phyloP scores from a whole-genome alignment of 164 flowering plant species.

The Saururus chinensis region DNA sequence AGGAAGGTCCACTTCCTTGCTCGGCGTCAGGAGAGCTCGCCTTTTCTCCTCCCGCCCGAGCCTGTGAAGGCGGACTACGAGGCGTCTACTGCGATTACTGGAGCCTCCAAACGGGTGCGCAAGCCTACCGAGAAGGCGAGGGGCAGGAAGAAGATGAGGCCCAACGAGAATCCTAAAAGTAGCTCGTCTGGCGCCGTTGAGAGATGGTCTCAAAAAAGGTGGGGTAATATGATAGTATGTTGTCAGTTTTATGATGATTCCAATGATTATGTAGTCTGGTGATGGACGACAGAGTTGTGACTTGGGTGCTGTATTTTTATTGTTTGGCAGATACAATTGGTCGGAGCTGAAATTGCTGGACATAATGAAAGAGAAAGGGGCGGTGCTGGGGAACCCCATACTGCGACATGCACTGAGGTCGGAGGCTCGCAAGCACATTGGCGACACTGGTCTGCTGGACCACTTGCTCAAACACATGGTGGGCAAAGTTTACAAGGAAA shows the following conservation, averaged over 20 bases:
- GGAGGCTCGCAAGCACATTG: conserved; percentile 71
- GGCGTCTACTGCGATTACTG: neutral
- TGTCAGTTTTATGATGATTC: too few relatives aligned
- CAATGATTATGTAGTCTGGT: too few relatives aligned
- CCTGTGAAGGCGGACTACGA: neutral
- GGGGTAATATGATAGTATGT: too few relatives aligned
- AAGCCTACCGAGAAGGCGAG: conserved; percentile 1
- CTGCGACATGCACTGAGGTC: conserved; percentile 46
- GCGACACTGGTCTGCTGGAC: conserved; percentile 82
- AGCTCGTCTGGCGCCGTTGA: neutral
- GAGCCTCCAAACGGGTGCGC: conserved; percentile 23
- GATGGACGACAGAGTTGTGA: too few relatives aligned
- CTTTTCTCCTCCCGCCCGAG: conserved; percentile 1
- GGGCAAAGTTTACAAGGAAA: conserved; percentile 63
- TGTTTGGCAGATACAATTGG: conserved; percentile 32
- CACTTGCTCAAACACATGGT: conserved; percentile 86
- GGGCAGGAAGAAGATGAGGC: conserved; percentile 47
- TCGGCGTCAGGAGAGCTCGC: conserved; percentile 11
- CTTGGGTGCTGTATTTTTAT: too few relatives aligned
- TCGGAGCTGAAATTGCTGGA: conserved; percentile 61
- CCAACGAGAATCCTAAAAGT: neutral
- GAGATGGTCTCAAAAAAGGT: neutral
- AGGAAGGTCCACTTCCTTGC: conserved; percentile 35
- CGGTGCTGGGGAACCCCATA: conserved; percentile 49
- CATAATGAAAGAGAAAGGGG: conserved; percentile 54